Conservation (phyloP, 75 land plant genomes). For the Pinus taeda region DNA sequence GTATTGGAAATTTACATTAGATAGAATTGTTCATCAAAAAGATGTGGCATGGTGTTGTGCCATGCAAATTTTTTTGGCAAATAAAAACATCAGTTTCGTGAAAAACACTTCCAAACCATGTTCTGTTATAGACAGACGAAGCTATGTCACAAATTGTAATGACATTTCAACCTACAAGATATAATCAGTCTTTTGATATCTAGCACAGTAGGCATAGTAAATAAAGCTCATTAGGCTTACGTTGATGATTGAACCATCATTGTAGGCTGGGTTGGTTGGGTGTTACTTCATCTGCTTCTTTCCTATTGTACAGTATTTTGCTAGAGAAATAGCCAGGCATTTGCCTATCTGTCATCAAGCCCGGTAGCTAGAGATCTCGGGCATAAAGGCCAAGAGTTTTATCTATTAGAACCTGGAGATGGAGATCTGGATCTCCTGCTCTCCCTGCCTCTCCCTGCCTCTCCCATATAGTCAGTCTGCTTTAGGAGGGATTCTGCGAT, state of each 20-base stretch:
- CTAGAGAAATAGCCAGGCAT: no score
- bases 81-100: background rate
- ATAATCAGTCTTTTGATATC: background rate
- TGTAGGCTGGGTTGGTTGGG: background rate
- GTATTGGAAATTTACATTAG: background rate
- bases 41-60: background rate
- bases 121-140: background rate
- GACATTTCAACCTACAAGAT: background rate
- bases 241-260: background rate
- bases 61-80: background rate
- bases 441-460: no score
- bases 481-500: no score
- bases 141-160: background rate
- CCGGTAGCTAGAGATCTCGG: no score
- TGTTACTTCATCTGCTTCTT: background rate
- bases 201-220: background rate
- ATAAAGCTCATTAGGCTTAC: background rate
- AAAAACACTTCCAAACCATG: background rate
- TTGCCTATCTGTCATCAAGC: no score
- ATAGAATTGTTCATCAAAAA: background rate
- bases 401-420: no score
- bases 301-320: background rate
- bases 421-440: no score
- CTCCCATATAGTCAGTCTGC: no score
- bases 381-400: no score